Evolutionary conservation across 176 grass and related monocot genomes (phyloP).

Genomic region (Avena eriantha): DNA sequence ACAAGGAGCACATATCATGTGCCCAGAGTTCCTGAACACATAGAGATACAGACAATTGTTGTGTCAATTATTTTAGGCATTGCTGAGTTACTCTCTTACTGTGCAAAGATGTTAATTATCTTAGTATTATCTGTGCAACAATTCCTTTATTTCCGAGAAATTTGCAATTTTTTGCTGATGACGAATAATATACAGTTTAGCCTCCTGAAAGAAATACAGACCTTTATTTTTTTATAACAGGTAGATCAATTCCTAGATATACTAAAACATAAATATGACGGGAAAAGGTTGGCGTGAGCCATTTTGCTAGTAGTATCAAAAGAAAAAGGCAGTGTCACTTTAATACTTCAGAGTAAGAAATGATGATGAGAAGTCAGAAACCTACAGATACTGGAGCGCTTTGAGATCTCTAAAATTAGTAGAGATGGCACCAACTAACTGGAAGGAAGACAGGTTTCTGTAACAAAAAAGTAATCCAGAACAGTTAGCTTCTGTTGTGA

Average conservation of each 20-base stretch:
- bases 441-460: constrained; percentile 58
- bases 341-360: background rate
- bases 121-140: background rate
- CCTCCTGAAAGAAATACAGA: background rate
- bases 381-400: constrained; percentile 52
- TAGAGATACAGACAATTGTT: background rate
- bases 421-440: constrained; percentile 49
- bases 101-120: background rate
- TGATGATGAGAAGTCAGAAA: constrained; percentile 16
- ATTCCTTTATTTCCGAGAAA: background rate
- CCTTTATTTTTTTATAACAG: background rate
- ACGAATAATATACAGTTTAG: constrained; percentile 7
- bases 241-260: constrained; percentile 1
- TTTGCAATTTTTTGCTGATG: background rate
- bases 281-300: background rate
- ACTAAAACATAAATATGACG: background rate
- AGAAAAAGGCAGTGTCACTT: background rate
- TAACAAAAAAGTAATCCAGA: constrained; percentile 26
- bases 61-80: background rate
- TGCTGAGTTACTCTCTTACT: background rate
- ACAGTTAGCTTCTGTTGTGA: constrained; percentile 5
- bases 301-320: constrained; percentile 13
- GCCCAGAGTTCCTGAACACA: background rate
- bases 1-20: constrained; percentile 11
- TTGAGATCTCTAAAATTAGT: constrained; percentile 47